Evolutionary conservation across 2,329 filamentous ascomycete genomes (phyloP).

Genomic region (Diplodia sapinea): DNA sequence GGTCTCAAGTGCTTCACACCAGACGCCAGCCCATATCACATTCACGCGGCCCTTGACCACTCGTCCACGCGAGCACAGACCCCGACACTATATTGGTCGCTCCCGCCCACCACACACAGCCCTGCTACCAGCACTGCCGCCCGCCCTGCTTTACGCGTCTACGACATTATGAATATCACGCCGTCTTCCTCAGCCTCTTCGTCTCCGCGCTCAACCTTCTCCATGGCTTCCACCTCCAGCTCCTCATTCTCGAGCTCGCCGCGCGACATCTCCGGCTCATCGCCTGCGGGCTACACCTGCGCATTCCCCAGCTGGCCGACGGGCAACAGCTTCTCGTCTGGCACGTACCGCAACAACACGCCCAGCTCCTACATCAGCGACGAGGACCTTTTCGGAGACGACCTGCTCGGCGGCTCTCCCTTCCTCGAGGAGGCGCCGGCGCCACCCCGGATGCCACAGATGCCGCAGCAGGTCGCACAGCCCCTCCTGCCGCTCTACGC

Average conservation of each 20-base stretch:
- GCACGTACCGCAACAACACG: slow-evolving; percentile 40
- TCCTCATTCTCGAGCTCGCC: slow-evolving; percentile 42
- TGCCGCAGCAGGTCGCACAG: slow-evolving; percentile 39
- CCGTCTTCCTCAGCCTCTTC: slow-evolving; percentile 40
- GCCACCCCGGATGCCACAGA: slow-evolving; percentile 44
- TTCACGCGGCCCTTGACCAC: slow-evolving; percentile 15
- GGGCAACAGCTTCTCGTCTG: slow-evolving; percentile 42
- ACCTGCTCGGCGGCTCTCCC: slow-evolving; percentile 42
- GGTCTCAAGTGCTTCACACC: background rate
- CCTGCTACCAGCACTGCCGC: background rate
- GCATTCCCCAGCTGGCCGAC: slow-evolving; percentile 51
- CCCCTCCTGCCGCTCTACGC: slow-evolving; percentile 49
- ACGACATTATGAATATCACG: slow-evolving; percentile 26
- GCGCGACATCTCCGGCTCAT: slow-evolving; percentile 29
- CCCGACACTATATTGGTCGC: slow-evolving; percentile 16
- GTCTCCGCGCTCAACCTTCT: slow-evolving; percentile 44
- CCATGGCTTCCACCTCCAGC: slow-evolving; percentile 43
- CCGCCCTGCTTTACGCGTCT: slow-evolving; percentile 10
- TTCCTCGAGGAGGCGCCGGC: slow-evolving; percentile 49
- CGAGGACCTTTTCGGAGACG: slow-evolving; percentile 49
- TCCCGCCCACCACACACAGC: background rate
- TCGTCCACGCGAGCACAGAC: slow-evolving; percentile 9
- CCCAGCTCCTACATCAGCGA: slow-evolving; percentile 51
- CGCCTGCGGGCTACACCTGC: slow-evolving; percentile 43
- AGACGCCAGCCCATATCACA: slow-evolving; percentile 22